These are phyloP conservation scores for Cyphellophora europaea DNA, from an alignment of 2,329 filamentous ascomycete genomes.

Conservation along the genomic window DNA sequence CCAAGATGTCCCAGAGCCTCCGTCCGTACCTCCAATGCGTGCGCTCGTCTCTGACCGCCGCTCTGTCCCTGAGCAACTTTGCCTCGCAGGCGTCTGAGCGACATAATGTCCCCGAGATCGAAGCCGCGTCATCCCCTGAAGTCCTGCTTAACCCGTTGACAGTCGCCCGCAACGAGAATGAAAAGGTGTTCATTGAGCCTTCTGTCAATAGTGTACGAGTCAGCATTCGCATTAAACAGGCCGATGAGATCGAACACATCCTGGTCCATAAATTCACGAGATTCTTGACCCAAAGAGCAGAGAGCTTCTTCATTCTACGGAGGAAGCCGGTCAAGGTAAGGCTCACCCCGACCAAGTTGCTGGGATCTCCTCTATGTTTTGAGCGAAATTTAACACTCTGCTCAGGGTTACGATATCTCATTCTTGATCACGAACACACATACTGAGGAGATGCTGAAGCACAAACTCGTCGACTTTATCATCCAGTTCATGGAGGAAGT, in stretches of 20 bases:
- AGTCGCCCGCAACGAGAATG: conserved; percentile 91
- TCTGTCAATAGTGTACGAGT: conserved; percentile 95
- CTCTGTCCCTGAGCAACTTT: conserved; percentile 91
- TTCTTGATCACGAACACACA: conserved; percentile 99
- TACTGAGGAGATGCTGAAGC: conserved; percentile 96
- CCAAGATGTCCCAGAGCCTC: conserved; percentile 90
- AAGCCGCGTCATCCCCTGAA: conserved; percentile 86
- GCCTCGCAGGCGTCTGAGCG: conserved; percentile 92
- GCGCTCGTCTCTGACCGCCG: conserved; percentile 85
- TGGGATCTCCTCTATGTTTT: conserved; percentile 91
- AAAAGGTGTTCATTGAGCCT: conserved; percentile 90
- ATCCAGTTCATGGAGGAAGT: conserved; percentile 99
- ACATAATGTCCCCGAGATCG: conserved; percentile 96
- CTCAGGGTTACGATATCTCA: conserved; percentile 90
- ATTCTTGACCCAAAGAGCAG: conserved; percentile 90
- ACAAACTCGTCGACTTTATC: conserved; percentile 98
- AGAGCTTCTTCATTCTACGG: conserved; percentile 92
- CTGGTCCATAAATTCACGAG: conserved; percentile 97
- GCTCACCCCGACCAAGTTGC: too few relatives aligned
- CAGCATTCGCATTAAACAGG: conserved; percentile 98
- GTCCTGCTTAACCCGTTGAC: conserved; percentile 84
- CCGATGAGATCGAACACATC: conserved; percentile 97
- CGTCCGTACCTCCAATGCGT: conserved; percentile 95
- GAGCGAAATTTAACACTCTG: conserved; percentile 92
- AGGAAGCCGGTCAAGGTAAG: conserved; percentile 89